Evolutionary conservation across 2,329 filamentous ascomycete species (phyloP), one percentile per base, ranked within the genome.

Genomic region (Cercospora beticola): DNA sequence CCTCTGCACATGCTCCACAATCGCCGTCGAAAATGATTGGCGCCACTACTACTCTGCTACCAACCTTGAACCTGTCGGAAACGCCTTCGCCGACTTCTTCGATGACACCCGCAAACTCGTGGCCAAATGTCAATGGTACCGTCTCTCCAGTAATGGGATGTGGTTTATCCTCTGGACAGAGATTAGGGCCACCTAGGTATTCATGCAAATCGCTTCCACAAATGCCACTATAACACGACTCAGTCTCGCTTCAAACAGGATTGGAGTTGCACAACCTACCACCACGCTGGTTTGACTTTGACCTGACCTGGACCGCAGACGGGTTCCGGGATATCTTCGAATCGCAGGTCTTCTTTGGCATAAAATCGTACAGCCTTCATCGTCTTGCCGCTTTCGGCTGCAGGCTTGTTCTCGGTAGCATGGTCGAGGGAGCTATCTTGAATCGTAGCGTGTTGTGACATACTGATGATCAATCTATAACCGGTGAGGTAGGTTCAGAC

Each of bases 11-110:
- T 6, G 84, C 82, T 10, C 81, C 80, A 73, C 85, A 87, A 12
- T 82, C 83, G 7, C 81, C 82, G 65, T 86, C 84, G 74, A 86
- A 87, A 58, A 86, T 86, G 75, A 85, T 86, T 8, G 85, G 85
- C 21, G 74, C 72, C 12, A 76, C 74, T 4, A 74, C 72, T 4
- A 86, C 84, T 30, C 82, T 76, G 64, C 85, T 81, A 18, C 85
- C 85, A 3, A 81, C 73, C 64, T 82, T 82, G 74, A 83, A 82
- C 12, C 72, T 70, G n/a, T 82, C 79, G 5, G 76, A 78, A 9
- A 87, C 83, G 10, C 80, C 83, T n/a, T 83, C 79, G 36, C 83
- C 83, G 12, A 86, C 80, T 72, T 86, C 84, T 74, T 86, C 84
- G 36, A 86, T 79, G 1, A 81, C 78, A 12, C 83, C 85, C 64